Evolutionary conservation across 2,329 filamentous ascomycete species (phyloP).

Genomic region (Colletotrichum cordylinicola): DNA sequence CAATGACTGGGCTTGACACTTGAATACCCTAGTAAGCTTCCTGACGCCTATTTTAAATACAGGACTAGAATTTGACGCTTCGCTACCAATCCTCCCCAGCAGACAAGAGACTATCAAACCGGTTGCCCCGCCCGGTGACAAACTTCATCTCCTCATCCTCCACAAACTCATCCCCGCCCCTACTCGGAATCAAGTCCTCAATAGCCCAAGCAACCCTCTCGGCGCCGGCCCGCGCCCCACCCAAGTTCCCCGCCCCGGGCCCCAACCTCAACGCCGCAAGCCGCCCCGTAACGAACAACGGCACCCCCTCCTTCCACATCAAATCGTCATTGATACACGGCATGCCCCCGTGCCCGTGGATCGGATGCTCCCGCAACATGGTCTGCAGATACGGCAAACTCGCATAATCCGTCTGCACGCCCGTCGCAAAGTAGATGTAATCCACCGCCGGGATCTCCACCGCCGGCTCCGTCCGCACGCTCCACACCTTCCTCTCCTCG

Average conservation of each 20-base stretch:
- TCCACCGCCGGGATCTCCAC: slow-evolving; percentile 63
- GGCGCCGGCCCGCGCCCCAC: slow-evolving; percentile 74
- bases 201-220: slow-evolving; percentile 77
- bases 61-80: background rate
- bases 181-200: slow-evolving; percentile 56
- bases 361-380: slow-evolving; percentile 64
- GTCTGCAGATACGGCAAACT: slow-evolving; percentile 66
- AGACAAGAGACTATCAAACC: slow-evolving; percentile 3
- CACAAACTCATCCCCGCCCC: background rate
- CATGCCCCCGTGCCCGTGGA: slow-evolving; percentile 68
- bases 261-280: slow-evolving; percentile 73
- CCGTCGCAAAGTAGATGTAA: slow-evolving; percentile 80
- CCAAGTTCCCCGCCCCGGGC: slow-evolving; percentile 75
- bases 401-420: slow-evolving; percentile 67
- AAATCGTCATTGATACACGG: slow-evolving; percentile 79
- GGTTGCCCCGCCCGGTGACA: slow-evolving; percentile 20
- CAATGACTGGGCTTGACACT: background rate
- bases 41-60: background rate
- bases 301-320: slow-evolving; percentile 76
- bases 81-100: slow-evolving; percentile 10
- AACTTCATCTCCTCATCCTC: slow-evolving; percentile 18
- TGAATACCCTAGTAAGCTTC: background rate
- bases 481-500: slow-evolving; percentile 40
- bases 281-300: slow-evolving; percentile 73
- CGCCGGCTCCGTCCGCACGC: slow-evolving; percentile 57